Evolutionary conservation across 83 land plant species (phyloP).

Genomic region (Picea abies): DNA sequence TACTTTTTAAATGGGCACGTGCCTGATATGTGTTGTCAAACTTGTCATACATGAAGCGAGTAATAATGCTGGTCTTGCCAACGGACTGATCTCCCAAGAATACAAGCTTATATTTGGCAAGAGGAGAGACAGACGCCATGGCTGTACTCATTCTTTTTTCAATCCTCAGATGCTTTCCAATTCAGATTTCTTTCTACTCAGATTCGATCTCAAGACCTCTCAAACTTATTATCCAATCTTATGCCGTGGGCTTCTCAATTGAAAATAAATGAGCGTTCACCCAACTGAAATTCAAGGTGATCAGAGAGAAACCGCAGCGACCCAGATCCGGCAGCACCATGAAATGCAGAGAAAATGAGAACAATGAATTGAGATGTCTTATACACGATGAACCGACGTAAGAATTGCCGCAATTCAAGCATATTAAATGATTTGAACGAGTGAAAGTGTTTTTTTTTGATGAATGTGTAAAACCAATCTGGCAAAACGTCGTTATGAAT

Average conservation of each 20-base stretch:
- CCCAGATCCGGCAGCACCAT: neutral
- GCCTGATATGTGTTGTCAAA: constrained; percentile 61
- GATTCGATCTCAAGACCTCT: neutral
- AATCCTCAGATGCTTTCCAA: neutral
- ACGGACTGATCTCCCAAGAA: constrained; percentile 56
- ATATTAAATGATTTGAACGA: too few relatives aligned
- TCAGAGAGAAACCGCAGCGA: neutral
- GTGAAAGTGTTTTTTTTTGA: too few relatives aligned
- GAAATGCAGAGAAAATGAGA: too few relatives aligned
- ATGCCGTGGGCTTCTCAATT: too few relatives aligned
- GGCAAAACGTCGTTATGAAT: too few relatives aligned
- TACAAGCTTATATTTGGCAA: constrained; percentile 1
- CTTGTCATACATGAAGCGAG: constrained; percentile 59
- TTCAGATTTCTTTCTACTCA: neutral
- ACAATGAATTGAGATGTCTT: too few relatives aligned
- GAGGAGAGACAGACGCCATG: constrained; percentile 46
- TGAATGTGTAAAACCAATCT: too few relatives aligned
- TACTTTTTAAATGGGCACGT: neutral
- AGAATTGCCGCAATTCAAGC: too few relatives aligned
- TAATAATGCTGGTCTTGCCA: constrained; percentile 69
- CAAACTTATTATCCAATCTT: neutral
- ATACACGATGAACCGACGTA: too few relatives aligned
- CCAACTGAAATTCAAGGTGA: neutral
- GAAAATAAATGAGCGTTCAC: neutral
- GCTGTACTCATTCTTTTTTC: constrained; percentile 5